Evolutionary conservation across 2,329 filamentous ascomycete species (phyloP).

Genomic region (Aspergillus clavatus): DNA sequence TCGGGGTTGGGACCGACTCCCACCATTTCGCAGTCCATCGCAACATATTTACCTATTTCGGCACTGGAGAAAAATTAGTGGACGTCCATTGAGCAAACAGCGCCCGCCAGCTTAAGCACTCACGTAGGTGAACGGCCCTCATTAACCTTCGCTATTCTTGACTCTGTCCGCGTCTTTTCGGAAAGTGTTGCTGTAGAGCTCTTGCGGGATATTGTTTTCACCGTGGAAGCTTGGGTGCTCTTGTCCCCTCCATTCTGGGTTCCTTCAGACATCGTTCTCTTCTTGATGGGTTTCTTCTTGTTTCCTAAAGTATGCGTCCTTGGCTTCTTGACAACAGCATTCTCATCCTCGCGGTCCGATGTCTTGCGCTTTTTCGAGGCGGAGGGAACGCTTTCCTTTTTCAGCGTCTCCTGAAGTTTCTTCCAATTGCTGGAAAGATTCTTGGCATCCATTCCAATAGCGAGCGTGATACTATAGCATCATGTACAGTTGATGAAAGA

Average conservation of each 20-base stretch:
- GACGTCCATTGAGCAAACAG: background rate
- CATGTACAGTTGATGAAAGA: slow-evolving; percentile 8
- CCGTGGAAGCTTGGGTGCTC: slow-evolving; percentile 59
- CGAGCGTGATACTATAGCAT: slow-evolving; percentile 17
- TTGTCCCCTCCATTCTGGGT: slow-evolving; percentile 32
- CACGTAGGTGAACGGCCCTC: slow-evolving; percentile 52
- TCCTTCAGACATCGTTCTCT: slow-evolving; percentile 31
- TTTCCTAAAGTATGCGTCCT: slow-evolving; percentile 20
- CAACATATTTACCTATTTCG: slow-evolving; percentile 81
- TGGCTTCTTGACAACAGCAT: slow-evolving; percentile 32
- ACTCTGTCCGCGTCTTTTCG: slow-evolving; percentile 35
- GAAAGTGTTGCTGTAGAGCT: slow-evolving; percentile 53
- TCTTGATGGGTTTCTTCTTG: slow-evolving; percentile 23
- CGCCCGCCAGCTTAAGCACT: slow-evolving; percentile 19
- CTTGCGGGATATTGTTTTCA: slow-evolving; percentile 56
- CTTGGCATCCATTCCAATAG: slow-evolving; percentile 39
- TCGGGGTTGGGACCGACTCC: slow-evolving; percentile 63
- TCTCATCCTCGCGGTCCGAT: slow-evolving; percentile 26
- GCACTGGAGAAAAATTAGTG: slow-evolving; percentile 44
- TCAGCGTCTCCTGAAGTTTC: slow-evolving; percentile 45
- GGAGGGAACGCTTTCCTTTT: slow-evolving; percentile 26
- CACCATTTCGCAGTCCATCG: slow-evolving; percentile 98
- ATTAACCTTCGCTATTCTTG: slow-evolving; percentile 54
- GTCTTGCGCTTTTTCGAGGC: slow-evolving; percentile 31
- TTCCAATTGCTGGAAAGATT: slow-evolving; percentile 49